phyloP scores from a whole-genome alignment of 331 rosid genomes.

The Prunus yedoensis region DNA sequence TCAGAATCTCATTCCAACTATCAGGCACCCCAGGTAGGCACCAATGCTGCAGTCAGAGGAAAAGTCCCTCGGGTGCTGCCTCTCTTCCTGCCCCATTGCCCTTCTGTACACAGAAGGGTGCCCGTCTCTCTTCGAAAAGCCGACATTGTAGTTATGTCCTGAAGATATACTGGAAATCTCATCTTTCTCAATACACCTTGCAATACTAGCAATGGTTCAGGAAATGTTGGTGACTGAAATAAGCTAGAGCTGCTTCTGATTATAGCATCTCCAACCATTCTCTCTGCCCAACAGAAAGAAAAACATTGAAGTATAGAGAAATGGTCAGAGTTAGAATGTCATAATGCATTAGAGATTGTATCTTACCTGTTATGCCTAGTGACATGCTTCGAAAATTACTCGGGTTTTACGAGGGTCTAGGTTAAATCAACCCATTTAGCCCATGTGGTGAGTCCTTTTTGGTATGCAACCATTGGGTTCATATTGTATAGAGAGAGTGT shows the following conservation, averaged over 20 bases:
- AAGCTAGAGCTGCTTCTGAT: slow-evolving; percentile 69
- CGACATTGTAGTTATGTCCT: too few relatives aligned
- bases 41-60: too few relatives aligned
- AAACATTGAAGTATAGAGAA: neutral
- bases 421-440: slow-evolving; percentile 90
- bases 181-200: too few relatives aligned
- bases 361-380: slow-evolving; percentile 88
- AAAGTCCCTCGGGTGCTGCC: too few relatives aligned
- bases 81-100: too few relatives aligned
- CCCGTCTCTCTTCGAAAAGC: too few relatives aligned
- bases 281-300: slow-evolving; percentile 41
- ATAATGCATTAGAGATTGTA: neutral
- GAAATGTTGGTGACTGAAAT: slow-evolving; percentile 73
- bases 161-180: too few relatives aligned
- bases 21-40: too few relatives aligned
- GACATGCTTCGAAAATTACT: slow-evolving; percentile 92
- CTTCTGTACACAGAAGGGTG: too few relatives aligned
- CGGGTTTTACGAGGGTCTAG: slow-evolving; percentile 62
- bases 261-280: slow-evolving; percentile 94
- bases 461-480: slow-evolving; percentile 96
- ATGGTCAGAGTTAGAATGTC: neutral
- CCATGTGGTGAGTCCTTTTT: slow-evolving; percentile 94
- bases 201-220: slow-evolving; percentile 59
- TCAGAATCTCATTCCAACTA: too few relatives aligned
- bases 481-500: slow-evolving; percentile 41